phyloP scores from a whole-genome alignment of 495 filamentous ascomycete genomes.

The Aspergillus panamensis region DNA sequence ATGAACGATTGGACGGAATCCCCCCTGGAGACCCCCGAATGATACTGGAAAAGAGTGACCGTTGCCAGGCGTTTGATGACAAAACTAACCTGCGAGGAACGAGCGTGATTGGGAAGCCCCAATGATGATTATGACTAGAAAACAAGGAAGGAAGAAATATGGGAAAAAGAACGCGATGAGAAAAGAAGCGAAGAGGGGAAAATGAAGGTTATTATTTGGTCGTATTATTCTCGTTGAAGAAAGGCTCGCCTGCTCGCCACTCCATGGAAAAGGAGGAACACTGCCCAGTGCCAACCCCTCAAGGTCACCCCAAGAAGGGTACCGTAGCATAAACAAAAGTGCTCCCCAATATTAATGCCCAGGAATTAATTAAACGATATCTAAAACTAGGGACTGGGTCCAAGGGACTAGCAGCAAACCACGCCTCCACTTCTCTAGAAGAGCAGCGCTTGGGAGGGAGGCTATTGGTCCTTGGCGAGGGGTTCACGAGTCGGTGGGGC shows the following conservation, averaged over 20 bases:
- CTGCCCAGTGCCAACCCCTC: neutral
- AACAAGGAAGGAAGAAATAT: constrained; percentile 5
- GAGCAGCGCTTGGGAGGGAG: neutral
- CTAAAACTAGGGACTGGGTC: constrained; percentile 13
- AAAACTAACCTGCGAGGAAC: constrained; percentile 7
- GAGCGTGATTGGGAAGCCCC: constrained; percentile 10
- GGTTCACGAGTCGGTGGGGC: constrained; percentile 8
- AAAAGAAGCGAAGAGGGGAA: neutral
- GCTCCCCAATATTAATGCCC: neutral
- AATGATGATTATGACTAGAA: constrained; percentile 7
- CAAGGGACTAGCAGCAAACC: constrained; percentile 1
- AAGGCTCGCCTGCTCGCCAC: neutral
- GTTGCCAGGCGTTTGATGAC: neutral
- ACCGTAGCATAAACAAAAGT: neutral
- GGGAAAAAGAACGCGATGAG: neutral
- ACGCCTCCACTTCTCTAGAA: constrained; percentile 10
- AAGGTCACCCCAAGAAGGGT: neutral
- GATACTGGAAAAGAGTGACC: constrained; percentile 8
- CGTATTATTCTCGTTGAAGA: no score
- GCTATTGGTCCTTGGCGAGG: constrained; percentile 10
- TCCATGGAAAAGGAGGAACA: neutral
- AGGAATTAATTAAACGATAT: constrained; percentile 15
- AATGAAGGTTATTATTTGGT: no score
- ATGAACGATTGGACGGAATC: constrained; percentile 12
- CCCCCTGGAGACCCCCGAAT: constrained; percentile 18